Base-by-base conservation (phyloP, 2,329 filamentous ascomycete species). In the Microcyclosporella mali region DNA sequence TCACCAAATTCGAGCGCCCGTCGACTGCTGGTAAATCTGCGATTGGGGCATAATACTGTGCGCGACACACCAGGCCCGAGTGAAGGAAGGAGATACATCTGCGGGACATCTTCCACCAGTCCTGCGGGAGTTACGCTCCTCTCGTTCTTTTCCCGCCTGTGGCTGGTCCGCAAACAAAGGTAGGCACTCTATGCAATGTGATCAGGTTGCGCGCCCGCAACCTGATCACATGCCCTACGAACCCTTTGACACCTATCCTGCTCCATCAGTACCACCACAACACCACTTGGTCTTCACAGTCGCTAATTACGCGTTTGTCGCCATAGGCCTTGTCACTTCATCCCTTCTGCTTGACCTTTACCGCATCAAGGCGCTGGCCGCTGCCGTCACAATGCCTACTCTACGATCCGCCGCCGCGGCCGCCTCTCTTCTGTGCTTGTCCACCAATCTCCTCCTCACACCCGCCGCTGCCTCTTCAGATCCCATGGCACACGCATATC, bases 341-440 rank as follows among this genome's bases (percentile, higher is more conserved):
- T 36, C 29, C 16, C 36, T 33, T 21, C 16, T 33, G 36, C 33
- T 17, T 74, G 88, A 36, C 88, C 88, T 0, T 70, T 79, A 14
- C 56, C 70, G 31, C 68, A 68, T 12, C 67, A 70, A 31, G 60
- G 80, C 47, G 73, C 78, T 6, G 67, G 73, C 35, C 74, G 82
- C 57, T 60, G 60, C 6, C 17, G 42, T 32, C 43, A 40, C 41
- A 30, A 50, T 50, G 47, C 28, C 43, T 4, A 43, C 37, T 40
- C 37, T 34, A 15, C 32, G 29, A 44, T 8, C 25, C 29, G 33
- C 43, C 34, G 34, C 40, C 29, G 40, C 27, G 37, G 37, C 41
- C 28, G 35, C 40, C 12, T 17, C 21, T 25, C 21, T 25, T 9
- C 4, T 25, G 6, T 25, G 9, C 21, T 25, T 25, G 21, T 25